These are phyloP conservation scores for Nakaseomyces delphensis DNA, from an alignment of 1,139 yeast genomes.

Conservation along the genomic window DNA sequence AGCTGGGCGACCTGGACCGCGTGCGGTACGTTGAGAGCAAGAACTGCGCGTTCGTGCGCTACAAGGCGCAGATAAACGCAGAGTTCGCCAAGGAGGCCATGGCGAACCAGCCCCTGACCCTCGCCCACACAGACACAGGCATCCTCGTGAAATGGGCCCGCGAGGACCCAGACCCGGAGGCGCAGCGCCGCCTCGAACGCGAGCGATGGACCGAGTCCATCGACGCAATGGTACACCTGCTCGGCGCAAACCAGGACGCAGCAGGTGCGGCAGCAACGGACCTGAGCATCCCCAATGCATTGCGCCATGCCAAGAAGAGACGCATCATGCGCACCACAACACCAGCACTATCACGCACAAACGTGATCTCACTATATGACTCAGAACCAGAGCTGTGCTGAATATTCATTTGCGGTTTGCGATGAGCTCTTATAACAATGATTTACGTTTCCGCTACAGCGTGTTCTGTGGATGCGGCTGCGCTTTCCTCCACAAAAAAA, in stretches of 20 bases:
- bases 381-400: too few relatives aligned
- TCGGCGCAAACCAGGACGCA: too few relatives aligned
- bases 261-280: too few relatives aligned
- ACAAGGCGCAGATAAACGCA: constrained; percentile 58
- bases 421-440: too few relatives aligned
- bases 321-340: constrained; percentile 1
- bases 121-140: constrained; percentile 35
- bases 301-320: not conserved
- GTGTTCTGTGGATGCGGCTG: too few relatives aligned
- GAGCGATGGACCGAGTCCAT: constrained; percentile 19
- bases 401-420: too few relatives aligned
- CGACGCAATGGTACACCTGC: constrained; percentile 18
- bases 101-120: constrained; percentile 63
- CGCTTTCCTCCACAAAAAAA: too few relatives aligned
- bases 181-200: constrained; percentile 45
- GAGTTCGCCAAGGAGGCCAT: constrained; percentile 94
- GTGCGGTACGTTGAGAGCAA: constrained; percentile 53
- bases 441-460: too few relatives aligned
- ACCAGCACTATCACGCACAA: not conserved
- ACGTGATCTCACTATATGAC: not conserved
- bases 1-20: constrained; percentile 72
- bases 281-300: too few relatives aligned
- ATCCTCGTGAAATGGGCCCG: constrained; percentile 81
- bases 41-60: constrained; percentile 76
- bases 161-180: constrained; percentile 74